These are phyloP conservation scores for Tulasnella sp. DNA, from an alignment of 768 basidiomycete species.

Conservation along the genomic window DNA sequence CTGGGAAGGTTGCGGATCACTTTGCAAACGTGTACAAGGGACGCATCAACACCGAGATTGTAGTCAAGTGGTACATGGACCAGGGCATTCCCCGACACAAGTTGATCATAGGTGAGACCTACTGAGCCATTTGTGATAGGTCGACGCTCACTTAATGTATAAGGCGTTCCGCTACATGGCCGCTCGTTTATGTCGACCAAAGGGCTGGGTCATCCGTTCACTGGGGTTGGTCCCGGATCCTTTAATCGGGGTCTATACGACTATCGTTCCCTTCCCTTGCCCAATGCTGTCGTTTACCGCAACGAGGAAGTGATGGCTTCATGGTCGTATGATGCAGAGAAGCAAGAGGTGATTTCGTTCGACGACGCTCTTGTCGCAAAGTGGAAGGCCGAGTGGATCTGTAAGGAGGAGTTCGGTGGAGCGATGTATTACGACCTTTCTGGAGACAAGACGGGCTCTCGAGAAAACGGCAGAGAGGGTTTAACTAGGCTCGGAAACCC, in stretches of 20 bases:
- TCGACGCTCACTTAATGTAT: constrained; percentile 19
- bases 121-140: too few species aligned
- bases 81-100: constrained; percentile 67
- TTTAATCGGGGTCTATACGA: constrained; percentile 83
- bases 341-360: constrained; percentile 71
- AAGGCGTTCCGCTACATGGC: constrained; percentile 82
- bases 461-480: constrained; percentile 49
- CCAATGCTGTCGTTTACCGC: constrained; percentile 49
- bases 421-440: constrained; percentile 56
- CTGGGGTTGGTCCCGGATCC: constrained; percentile 71
- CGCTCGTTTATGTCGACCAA: constrained; percentile 76
- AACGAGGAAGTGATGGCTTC: constrained; percentile 63
- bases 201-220: constrained; percentile 69
- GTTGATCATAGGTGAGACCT: constrained; percentile 51
- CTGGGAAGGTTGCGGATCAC: constrained; percentile 37
- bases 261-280: constrained; percentile 77
- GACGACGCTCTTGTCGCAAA: constrained; percentile 56
- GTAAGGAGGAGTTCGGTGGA: constrained; percentile 63
- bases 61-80: constrained; percentile 55
- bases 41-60: constrained; percentile 47
- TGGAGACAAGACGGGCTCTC: constrained; percentile 59
- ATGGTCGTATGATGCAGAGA: constrained; percentile 68
- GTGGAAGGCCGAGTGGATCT: constrained; percentile 74
- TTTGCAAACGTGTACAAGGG: constrained; percentile 77
- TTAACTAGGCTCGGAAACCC: constrained; percentile 57